Conservation (phyloP, 78 protist genomes). For the Chrysochromulina parva region DNA sequence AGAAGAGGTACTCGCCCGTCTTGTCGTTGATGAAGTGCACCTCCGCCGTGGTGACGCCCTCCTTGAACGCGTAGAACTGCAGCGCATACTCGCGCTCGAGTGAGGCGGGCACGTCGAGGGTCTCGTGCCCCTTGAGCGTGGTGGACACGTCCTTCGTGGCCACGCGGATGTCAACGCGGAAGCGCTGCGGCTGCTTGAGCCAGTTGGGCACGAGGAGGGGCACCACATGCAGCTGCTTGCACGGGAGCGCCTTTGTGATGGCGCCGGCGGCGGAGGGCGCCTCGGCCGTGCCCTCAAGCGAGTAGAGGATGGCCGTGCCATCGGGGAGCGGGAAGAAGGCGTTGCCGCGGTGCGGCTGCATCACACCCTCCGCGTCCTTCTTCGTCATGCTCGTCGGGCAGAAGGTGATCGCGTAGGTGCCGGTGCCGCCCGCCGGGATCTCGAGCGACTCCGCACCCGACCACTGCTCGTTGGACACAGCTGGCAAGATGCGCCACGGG, state of each 20-base stretch:
- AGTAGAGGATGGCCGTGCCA: constrained; percentile 62
- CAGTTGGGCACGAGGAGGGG: constrained; percentile 65
- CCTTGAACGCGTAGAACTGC: constrained; percentile 39
- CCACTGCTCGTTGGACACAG: constrained; percentile 49
- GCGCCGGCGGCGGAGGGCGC: constrained; percentile 42
- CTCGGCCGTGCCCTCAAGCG: constrained; percentile 49
- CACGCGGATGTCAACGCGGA: constrained; percentile 46
- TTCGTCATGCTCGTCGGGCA: constrained; percentile 60
- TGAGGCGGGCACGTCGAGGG: constrained; percentile 71
- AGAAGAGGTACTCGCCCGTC: constrained; percentile 63
- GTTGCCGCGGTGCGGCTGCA: constrained; percentile 37
- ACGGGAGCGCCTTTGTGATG: not conserved
- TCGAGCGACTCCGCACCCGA: constrained; percentile 43
- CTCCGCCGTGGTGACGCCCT: constrained; percentile 35
- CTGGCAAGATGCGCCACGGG: constrained; percentile 64
- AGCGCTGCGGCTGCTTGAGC: constrained; percentile 67
- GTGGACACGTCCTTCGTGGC: not conserved
- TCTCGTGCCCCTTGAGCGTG: constrained; percentile 40
- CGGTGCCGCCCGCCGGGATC: constrained; percentile 15
- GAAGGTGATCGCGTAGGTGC: constrained; percentile 49
- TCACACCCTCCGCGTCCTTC: not conserved
- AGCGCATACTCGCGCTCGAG: constrained; percentile 45
- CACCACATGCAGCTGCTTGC: constrained; percentile 1
- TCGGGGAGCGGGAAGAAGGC: constrained; percentile 77
- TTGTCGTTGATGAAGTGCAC: constrained; percentile 56